Evolutionary conservation across 176 grass and related monocot genomes (phyloP).

Genomic region (Guadua angustifolia): DNA sequence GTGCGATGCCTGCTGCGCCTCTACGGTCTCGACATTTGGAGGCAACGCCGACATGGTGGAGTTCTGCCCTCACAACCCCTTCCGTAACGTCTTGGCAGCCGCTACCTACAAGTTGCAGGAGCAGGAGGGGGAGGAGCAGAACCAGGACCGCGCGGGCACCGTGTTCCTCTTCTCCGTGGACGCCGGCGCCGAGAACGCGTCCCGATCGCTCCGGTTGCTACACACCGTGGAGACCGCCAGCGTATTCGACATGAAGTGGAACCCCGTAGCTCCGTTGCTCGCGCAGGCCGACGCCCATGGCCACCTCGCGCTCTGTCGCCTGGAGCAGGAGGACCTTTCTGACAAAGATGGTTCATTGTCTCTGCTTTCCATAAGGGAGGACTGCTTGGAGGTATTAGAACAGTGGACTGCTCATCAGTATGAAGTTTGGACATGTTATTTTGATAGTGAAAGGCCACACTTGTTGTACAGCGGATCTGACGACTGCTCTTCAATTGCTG

Average conservation of each 20-base stretch:
- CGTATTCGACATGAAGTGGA: slow-evolving; percentile 95
- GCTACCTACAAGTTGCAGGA: slow-evolving; percentile 94
- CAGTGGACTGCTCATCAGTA: slow-evolving; percentile 84
- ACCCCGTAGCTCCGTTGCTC: slow-evolving; percentile 60
- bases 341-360: slow-evolving; percentile 74
- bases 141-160: slow-evolving; percentile 64
- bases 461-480: no score
- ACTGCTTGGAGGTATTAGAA: slow-evolving; percentile 62
- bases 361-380: slow-evolving; percentile 67
- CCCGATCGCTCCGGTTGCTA: slow-evolving; percentile 55
- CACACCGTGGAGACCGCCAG: slow-evolving; percentile 60
- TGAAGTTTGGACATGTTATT: slow-evolving; percentile 86
- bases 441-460: slow-evolving; percentile 64
- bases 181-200: slow-evolving; percentile 31
- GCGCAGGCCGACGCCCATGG: slow-evolving; percentile 89
- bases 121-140: slow-evolving; percentile 50
- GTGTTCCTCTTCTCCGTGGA: slow-evolving; percentile 66
- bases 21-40: no score
- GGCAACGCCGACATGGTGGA: slow-evolving; percentile 88
- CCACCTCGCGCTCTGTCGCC: slow-evolving; percentile 51
- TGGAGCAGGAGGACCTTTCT: slow-evolving; percentile 48
- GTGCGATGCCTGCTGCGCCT: no score
- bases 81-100: slow-evolving; percentile 66
- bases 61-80: slow-evolving; percentile 73
- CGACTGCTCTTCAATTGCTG: no score